Evolutionary conservation across 2,329 filamentous ascomycete species (phyloP), one percentile per base, ranked within the genome.

Genomic region (Aspergillus uvarum): DNA sequence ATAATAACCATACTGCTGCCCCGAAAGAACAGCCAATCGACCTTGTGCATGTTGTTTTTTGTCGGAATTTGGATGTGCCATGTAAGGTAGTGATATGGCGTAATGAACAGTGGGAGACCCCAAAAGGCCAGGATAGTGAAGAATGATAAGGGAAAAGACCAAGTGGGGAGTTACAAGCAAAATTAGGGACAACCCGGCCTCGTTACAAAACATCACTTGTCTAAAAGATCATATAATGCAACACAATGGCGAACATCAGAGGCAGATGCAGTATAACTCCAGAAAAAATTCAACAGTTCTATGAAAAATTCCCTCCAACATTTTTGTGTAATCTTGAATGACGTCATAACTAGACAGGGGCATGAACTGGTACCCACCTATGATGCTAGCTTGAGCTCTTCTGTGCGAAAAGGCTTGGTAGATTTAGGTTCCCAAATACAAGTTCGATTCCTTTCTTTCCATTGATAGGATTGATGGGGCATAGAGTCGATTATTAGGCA

Each of bases 241-340:
- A 65, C 35, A 26, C 32, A 53, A 35, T 57, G 29, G 60, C 35
- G 14, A 48, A 56, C 19, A 48, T 50, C 52, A 59, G 60, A 60
- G 51, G 60, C 29, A 47, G 59, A 19, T 48, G 51, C 24, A 53
- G 57, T 55, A 35, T 55, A 62, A 59, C 58, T 54, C 57, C 57
- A 51, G 48, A 62, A 48, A 59, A 61, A 60, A 60, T 59, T 65
- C 52, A 63, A 59, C 63, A 62, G 59, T 61, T 69, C 64, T 66
- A 68, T 68, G 66, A 65, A 63, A 67, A 62, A 65, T 44, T 29
- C 35, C 58, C 53, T 54, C 60, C 60, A 59, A 63, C 52, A 42
- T 55, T 35, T 56, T 22, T 47, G 44, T 65, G 57, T 66, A 53
- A 22, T 65, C 56, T 62, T 64, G 54, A 55, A 52, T 53, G 49